A percentile compares a stretch with the other conserved stretches of the same genome.
phyloP scores from a whole-genome alignment of 768 basidiomycete species.

The Leucocoprinus leucothites region DNA sequence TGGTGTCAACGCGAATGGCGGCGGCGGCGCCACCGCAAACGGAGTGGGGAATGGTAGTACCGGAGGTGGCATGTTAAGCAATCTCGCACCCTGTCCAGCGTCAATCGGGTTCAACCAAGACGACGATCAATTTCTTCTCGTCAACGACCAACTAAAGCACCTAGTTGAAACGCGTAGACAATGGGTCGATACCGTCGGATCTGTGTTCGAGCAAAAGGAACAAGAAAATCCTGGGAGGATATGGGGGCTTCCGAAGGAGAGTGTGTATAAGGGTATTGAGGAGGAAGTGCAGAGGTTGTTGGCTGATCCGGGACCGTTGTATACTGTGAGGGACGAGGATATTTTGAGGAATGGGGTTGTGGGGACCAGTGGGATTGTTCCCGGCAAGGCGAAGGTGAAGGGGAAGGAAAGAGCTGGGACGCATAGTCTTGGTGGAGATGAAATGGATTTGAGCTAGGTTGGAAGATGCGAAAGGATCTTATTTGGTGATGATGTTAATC shows the following conservation, averaged over 20 bases:
- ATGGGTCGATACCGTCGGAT: conserved; percentile 78
- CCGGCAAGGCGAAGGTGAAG: conserved; percentile 30
- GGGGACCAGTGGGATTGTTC: conserved; percentile 10
- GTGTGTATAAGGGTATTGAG: conserved; percentile 74
- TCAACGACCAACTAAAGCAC: conserved; percentile 66
- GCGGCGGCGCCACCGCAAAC: conserved; percentile 22
- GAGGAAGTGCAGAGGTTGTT: conserved; percentile 51
- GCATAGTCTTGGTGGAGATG: conserved; percentile 36
- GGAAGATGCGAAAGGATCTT: not conserved
- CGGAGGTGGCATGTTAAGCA: conserved; percentile 27
- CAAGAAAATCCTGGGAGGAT: conserved; percentile 60
- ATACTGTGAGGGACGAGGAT: conserved; percentile 14
- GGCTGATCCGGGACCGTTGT: conserved; percentile 19
- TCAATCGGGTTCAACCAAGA: conserved; percentile 69
- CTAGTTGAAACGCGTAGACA: conserved; percentile 73
- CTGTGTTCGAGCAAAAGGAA: conserved; percentile 75
- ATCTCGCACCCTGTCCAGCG: conserved; percentile 59
- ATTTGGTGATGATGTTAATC: no score
- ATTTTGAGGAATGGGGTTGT: conserved; percentile 15
- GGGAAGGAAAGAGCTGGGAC: conserved; percentile 45
- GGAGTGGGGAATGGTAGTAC: conserved; percentile 25
- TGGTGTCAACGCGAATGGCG: conserved; percentile 21
- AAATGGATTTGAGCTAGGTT: conserved; percentile 64
- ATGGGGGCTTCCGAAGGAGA: conserved; percentile 74
- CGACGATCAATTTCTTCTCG: conserved; percentile 57